These are phyloP conservation scores for Saraca asoca DNA, from an alignment of 331 rosid species.

Conservation along the genomic window DNA sequence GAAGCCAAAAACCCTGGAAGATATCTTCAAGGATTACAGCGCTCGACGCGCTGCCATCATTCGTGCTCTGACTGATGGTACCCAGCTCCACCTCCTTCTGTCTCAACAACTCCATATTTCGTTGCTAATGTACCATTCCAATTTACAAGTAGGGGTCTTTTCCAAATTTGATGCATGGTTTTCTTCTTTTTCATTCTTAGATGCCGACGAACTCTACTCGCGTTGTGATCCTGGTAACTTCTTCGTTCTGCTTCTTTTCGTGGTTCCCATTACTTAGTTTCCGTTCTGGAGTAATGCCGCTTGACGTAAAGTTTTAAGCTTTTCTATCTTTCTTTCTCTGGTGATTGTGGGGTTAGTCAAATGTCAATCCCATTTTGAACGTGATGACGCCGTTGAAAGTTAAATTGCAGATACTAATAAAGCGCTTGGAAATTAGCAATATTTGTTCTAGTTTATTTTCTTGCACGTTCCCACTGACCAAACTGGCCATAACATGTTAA, in stretches of 20 bases:
- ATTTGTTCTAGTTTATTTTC: too few species aligned
- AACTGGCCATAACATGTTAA: too few species aligned
- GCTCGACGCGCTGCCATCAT: slow-evolving; percentile 16
- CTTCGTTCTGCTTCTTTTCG: not conserved
- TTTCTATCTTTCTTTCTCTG: not conserved
- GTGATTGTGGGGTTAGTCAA: too few species aligned
- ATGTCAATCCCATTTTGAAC: not conserved
- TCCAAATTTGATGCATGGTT: not conserved
- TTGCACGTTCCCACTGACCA: too few species aligned
- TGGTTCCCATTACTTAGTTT: too few species aligned
- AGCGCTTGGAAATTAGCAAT: not conserved
- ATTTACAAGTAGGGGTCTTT: not conserved
- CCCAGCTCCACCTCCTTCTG: not conserved
- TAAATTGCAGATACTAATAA: not conserved
- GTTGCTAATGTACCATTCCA: not conserved
- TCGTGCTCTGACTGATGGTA: slow-evolving; percentile 27
- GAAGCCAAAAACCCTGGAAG: slow-evolving; percentile 24
- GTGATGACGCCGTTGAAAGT: not conserved
- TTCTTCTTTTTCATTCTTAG: not conserved
- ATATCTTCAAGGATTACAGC: slow-evolving; percentile 32
- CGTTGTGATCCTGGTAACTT: slow-evolving; percentile 32
- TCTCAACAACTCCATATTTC: not conserved
- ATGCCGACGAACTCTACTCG: not conserved
- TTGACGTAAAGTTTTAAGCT: not conserved
- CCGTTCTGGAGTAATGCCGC: slow-evolving; percentile 20